Conservation (phyloP, 352 stramenopile genomes). For the Phytophthora gonapodyides region DNA sequence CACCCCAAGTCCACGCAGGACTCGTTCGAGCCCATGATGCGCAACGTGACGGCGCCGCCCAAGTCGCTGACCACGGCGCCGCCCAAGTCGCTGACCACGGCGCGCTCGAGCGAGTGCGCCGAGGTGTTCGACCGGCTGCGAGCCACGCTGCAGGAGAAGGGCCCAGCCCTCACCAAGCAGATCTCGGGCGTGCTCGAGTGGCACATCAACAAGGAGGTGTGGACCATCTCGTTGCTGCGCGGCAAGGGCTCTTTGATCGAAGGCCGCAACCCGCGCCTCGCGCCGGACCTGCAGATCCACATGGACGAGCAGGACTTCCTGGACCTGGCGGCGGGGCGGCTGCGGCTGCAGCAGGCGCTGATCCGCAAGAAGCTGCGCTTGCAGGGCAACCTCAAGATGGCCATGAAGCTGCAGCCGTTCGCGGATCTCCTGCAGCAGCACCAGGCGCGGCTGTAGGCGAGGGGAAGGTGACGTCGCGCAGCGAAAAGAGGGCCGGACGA, state of each 20-base stretch:
- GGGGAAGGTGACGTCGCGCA: not conserved
- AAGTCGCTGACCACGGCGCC: constrained; percentile 61
- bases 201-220: constrained; percentile 75
- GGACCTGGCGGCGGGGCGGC: constrained; percentile 56
- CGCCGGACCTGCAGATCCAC: constrained; percentile 60
- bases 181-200: constrained; percentile 69
- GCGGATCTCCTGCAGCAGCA: constrained; percentile 57
- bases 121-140: constrained; percentile 64
- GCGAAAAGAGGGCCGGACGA: constrained; percentile 10
- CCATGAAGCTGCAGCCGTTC: constrained; percentile 75
- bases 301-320: constrained; percentile 77
- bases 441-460: constrained; percentile 35
- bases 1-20: constrained; percentile 73
- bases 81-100: constrained; percentile 58
- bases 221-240: constrained; percentile 64
- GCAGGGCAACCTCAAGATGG: constrained; percentile 72
- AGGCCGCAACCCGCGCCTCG: constrained; percentile 50
- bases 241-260: constrained; percentile 53
- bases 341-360: constrained; percentile 67
- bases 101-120: constrained; percentile 54
- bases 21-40: constrained; percentile 79
- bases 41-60: constrained; percentile 57
- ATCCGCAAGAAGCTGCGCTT: constrained; percentile 68
- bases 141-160: constrained; percentile 46
- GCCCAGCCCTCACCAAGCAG: constrained; percentile 52